A percentile compares a stretch with the other conserved stretches of the same genome.
Evolutionary conservation across 805 yeast genomes (phyloP).

Genomic region (Lipomyces kockii): DNA sequence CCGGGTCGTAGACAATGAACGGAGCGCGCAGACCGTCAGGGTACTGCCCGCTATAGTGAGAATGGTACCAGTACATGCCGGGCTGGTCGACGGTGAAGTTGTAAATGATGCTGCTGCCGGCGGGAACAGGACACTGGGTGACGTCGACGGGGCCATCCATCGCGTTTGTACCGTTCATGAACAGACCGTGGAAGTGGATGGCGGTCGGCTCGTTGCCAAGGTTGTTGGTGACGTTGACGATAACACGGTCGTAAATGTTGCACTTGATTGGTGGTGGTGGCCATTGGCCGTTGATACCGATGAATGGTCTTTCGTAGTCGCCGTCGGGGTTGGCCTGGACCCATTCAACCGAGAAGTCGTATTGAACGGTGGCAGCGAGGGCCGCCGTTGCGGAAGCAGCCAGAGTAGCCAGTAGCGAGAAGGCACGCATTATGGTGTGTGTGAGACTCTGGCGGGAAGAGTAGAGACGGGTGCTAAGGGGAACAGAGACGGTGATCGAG

Average conservation of each 20-base stretch:
- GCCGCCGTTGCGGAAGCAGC: conserved; percentile 30
- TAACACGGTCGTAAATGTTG: conserved; percentile 76
- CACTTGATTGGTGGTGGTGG: conserved; percentile 84
- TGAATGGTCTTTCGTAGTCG: conserved; percentile 51
- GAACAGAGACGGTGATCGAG: neutral
- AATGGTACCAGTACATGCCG: conserved; percentile 97
- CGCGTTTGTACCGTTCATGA: conserved; percentile 70
- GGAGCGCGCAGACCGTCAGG: conserved; percentile 76
- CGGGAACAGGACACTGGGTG: conserved; percentile 90
- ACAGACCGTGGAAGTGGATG: conserved; percentile 93
- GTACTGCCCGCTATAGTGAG: conserved; percentile 87
- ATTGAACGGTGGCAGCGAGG: conserved; percentile 41
- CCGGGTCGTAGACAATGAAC: conserved; percentile 73
- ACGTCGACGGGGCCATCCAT: conserved; percentile 93
- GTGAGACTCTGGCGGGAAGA: neutral
- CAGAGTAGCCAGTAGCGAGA: conserved; percentile 11
- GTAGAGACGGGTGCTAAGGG: neutral
- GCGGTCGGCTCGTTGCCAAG: conserved; percentile 67
- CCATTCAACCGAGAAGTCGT: conserved; percentile 49
- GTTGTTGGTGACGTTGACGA: conserved; percentile 75
- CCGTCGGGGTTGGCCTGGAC: conserved; percentile 63
- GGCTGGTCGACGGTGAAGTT: conserved; percentile 87
- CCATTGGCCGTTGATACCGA: conserved; percentile 70
- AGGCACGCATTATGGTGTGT: conserved; percentile 7
- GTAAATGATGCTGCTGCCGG: conserved; percentile 73